Base-by-base conservation (phyloP, 371 early-diverging fungal species). In the Mucor lusitanicus region DNA sequence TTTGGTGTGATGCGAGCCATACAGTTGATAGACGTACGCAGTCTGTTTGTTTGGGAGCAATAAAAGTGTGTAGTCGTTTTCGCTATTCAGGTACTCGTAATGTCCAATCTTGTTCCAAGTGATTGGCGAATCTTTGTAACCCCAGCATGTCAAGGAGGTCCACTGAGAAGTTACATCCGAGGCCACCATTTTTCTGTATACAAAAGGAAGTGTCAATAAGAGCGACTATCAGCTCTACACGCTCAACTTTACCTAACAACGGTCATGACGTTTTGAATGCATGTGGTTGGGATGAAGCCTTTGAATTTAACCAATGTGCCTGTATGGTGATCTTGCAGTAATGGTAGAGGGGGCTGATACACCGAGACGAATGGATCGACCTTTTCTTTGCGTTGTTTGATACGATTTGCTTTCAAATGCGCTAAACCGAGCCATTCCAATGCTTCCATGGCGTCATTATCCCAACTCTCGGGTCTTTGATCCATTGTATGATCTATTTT, bases 371-470 rank as follows among this genome's bases (percentile, higher is more conserved):
- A 89, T 1, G 87, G 80, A 60, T 86, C 64, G 8, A 37, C 17
- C 25, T 50, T 30, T 59, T 59, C 48, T 13, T 48, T 39, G 33
- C 12, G 44, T 6, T 40, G 56, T 25, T 37, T 37, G 9, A 63
- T 84, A 83, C 90, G 77, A 39, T 77, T 80, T 2, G 88, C 79
- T 65, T 81, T 80, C 27, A 85, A 65, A 28, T 81, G 60, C 3
- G 80, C 84, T 70, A 90, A 75, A 5, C 90, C 90, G 39, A 90
- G 58, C 90, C 90, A 90, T 66, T 90, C 89, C 15, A 83, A 68
- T 12, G 87, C 73, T 25, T 85, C 78, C n/a, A 77, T 39, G 2
- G 76, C 78, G 19, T 77, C 63, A 9, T 64, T 61, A 48, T 72
- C 76, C 86, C 84, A 83, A 21, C 57, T 12, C n/a, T 73, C 61